Conservation (phyloP, 805 yeast genomes). For the Candida tammaniensis region DNA sequence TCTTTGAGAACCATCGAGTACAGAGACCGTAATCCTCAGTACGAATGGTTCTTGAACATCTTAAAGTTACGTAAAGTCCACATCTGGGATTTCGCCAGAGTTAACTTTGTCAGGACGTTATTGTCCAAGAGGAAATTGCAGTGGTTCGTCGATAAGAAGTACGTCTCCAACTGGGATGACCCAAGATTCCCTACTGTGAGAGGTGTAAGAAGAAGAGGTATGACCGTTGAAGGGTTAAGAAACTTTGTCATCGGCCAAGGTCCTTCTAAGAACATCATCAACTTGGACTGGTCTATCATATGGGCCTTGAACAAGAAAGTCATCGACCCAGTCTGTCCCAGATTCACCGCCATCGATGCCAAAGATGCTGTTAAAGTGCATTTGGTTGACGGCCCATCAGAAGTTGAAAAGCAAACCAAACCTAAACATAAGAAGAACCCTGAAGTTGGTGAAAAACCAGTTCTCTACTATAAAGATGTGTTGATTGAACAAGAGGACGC, state of each 20-base stretch:
- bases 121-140: slow-evolving; percentile 96
- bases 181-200: slow-evolving; percentile 99
- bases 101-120: slow-evolving; percentile 93
- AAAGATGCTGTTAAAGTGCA: slow-evolving; percentile 67
- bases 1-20: slow-evolving; percentile 97
- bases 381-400: slow-evolving; percentile 63
- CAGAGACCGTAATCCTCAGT: slow-evolving; percentile 98
- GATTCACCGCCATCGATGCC: slow-evolving; percentile 77
- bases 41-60: slow-evolving; percentile 90
- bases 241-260: slow-evolving; percentile 94
- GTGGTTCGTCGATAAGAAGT: slow-evolving; percentile 94
- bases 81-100: slow-evolving; percentile 97
- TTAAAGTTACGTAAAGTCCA: slow-evolving; percentile 85
- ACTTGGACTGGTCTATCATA: slow-evolving; percentile 94
- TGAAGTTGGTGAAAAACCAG: slow-evolving; percentile 81
- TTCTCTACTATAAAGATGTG: slow-evolving; percentile 59
- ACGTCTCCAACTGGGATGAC: slow-evolving; percentile 95
- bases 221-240: slow-evolving; percentile 97
- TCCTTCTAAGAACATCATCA: slow-evolving; percentile 94
- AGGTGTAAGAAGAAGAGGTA: slow-evolving; percentile 99
- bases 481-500: slow-evolving; percentile 88
- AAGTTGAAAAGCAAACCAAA: slow-evolving; percentile 63
- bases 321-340: slow-evolving; percentile 95
- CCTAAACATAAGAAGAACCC: slow-evolving; percentile 96
- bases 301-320: slow-evolving; percentile 98